These are phyloP conservation scores for Dryas integrifolia DNA, from an alignment of 331 rosid species.

Conservation along the genomic window DNA sequence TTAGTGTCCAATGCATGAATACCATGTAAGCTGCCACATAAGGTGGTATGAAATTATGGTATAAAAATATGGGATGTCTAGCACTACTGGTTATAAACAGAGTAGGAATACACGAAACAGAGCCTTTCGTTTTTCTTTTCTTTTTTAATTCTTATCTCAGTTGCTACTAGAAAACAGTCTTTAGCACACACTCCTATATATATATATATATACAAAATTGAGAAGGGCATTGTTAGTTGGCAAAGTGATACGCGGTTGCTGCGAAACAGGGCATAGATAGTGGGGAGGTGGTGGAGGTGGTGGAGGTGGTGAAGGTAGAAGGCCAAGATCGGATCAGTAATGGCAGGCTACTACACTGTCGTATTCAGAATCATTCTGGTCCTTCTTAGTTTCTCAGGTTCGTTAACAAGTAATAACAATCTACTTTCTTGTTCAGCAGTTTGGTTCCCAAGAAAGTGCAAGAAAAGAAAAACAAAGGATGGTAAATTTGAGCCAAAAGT, in stretches of 20 bases:
- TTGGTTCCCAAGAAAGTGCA: conserved; percentile 26
- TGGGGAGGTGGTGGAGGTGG: neutral
- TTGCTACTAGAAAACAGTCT: neutral
- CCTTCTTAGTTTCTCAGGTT: conserved; percentile 56
- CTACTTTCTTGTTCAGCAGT: conserved; percentile 16
- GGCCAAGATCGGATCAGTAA: conserved; percentile 22
- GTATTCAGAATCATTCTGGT: conserved; percentile 39
- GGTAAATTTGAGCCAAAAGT: neutral
- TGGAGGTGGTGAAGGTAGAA: conserved; percentile 4
- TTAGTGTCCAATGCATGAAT: no score
- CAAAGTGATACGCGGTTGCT: conserved; percentile 18
- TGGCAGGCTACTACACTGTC: conserved; percentile 42
- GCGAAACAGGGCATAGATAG: neutral
- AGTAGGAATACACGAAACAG: conserved; percentile 7
- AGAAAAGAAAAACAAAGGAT: neutral
- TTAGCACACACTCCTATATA: neutral
- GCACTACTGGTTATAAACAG: neutral
- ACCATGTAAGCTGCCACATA: no score
- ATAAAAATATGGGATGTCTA: no score
- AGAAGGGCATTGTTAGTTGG: conserved; percentile 20
- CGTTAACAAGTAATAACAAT: neutral
- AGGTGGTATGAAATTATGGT: no score
- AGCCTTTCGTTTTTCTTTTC: neutral
- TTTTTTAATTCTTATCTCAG: no score
- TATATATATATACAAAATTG: neutral